These are phyloP conservation scores for Xylaria multiplex DNA, from an alignment of 2,329 filamentous ascomycete species.

Conservation along the genomic window DNA sequence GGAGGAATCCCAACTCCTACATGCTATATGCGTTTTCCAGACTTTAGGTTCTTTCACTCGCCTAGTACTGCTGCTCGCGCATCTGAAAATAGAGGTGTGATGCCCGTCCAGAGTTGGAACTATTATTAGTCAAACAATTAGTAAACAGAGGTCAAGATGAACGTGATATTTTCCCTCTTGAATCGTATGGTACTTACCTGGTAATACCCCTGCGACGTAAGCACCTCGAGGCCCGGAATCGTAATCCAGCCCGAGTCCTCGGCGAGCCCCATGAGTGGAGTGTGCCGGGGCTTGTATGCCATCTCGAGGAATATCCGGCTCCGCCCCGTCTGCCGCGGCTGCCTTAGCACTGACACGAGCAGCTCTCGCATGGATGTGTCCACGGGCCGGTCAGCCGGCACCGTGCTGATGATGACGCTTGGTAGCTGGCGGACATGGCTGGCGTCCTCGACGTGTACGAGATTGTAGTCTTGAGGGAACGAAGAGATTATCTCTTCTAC, in stretches of 20 bases:
- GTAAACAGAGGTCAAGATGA: background rate
- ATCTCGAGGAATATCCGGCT: slow-evolving; percentile 83
- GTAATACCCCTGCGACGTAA: slow-evolving; percentile 88
- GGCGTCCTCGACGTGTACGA: slow-evolving; percentile 65
- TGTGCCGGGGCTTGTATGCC: slow-evolving; percentile 91
- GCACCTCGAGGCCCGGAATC: slow-evolving; percentile 86
- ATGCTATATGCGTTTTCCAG: background rate
- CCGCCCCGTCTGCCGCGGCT: slow-evolving; percentile 49
- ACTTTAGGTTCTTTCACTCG: slow-evolving; percentile 37
- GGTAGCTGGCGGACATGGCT: slow-evolving; percentile 63
- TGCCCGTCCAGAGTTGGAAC: slow-evolving; percentile 87
- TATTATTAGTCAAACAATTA: slow-evolving; percentile 49
- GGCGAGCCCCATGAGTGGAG: slow-evolving; percentile 85
- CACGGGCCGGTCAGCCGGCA: slow-evolving; percentile 87
- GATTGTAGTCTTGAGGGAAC: slow-evolving; percentile 79
- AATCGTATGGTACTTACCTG: slow-evolving; percentile 68
- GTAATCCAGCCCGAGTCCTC: slow-evolving; percentile 81
- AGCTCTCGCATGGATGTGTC: slow-evolving; percentile 75
- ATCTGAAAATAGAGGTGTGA: slow-evolving; percentile 76
- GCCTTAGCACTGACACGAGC: slow-evolving; percentile 64
- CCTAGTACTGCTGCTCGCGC: slow-evolving; percentile 70
- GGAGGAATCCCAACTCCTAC: background rate
- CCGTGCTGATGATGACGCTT: slow-evolving; percentile 84
- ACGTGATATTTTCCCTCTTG: background rate
- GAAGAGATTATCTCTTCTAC: slow-evolving; percentile 72